Conservation (phyloP, 176 grass and related monocot genomes). For the Hsuehochloa calcarea region DNA sequence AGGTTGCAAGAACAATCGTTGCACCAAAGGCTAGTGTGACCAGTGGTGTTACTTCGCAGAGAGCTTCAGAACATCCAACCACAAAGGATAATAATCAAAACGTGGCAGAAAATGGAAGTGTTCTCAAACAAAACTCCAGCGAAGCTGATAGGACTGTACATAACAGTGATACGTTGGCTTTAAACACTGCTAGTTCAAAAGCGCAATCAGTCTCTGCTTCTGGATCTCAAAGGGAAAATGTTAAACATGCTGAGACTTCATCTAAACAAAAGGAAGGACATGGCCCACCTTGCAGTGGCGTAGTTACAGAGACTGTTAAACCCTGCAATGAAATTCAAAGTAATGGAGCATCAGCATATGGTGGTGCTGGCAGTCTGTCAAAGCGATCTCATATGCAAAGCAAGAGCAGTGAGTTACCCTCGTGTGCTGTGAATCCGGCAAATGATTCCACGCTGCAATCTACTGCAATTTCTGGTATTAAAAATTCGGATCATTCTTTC, state of each 20-base stretch:
- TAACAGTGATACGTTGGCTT: not conserved
- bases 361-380: conserved; percentile 1
- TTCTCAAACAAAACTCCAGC: conserved; percentile 19
- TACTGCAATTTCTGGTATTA: not conserved
- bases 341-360: not conserved
- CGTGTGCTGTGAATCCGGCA: conserved; percentile 1
- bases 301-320: conserved; percentile 9
- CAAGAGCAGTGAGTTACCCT: not conserved
- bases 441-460: conserved; percentile 18
- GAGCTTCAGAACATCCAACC: conserved; percentile 34
- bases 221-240: conserved; percentile 19
- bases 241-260: conserved; percentile 4
- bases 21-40: conserved; percentile 34
- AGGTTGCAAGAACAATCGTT: conserved; percentile 55
- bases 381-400: not conserved
- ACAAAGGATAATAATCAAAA: conserved; percentile 40
- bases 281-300: not conserved
- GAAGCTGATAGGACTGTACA: not conserved
- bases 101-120: conserved; percentile 35
- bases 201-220: not conserved
- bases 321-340: not conserved
- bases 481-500: not conserved
- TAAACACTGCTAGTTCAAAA: conserved; percentile 32
- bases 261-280: conserved; percentile 4
- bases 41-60: conserved; percentile 11